These are phyloP conservation scores for Xanthoconium purpureum DNA, from an alignment of 768 basidiomycete species.

Conservation along the genomic window DNA sequence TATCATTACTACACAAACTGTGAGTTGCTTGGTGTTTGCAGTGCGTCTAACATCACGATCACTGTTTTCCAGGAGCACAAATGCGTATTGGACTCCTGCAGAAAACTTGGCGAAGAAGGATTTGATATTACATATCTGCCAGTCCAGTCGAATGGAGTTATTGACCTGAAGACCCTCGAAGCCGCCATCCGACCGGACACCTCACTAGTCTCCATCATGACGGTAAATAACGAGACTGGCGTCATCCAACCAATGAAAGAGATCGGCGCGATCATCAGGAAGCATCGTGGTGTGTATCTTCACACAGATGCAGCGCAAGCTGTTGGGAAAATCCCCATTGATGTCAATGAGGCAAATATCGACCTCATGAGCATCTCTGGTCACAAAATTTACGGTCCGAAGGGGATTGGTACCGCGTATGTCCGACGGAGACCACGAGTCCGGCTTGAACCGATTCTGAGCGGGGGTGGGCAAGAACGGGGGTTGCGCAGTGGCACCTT, in stretches of 20 bases:
- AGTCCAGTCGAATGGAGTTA: slow-evolving; percentile 79
- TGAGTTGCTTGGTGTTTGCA: slow-evolving; percentile 35
- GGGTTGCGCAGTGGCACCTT: slow-evolving; percentile 95
- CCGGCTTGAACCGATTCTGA: slow-evolving; percentile 89
- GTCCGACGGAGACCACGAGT: slow-evolving; percentile 91
- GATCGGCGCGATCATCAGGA: slow-evolving; percentile 82
- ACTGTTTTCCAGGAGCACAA: slow-evolving; percentile 80
- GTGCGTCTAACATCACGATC: background rate
- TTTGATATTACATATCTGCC: slow-evolving; percentile 99
- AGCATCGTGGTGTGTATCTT: slow-evolving; percentile 88
- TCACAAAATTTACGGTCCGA: slow-evolving; percentile 98
- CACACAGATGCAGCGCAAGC: slow-evolving; percentile 99
- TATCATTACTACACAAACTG: slow-evolving; percentile 92
- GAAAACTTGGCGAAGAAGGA: slow-evolving; percentile 92
- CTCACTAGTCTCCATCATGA: slow-evolving; percentile 95
- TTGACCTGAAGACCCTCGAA: slow-evolving; percentile 77
- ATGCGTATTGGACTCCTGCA: slow-evolving; percentile 97
- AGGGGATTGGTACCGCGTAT: slow-evolving; percentile 93
- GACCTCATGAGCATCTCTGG: slow-evolving; percentile 96
- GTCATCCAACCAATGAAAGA: slow-evolving; percentile 97
- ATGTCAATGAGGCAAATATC: slow-evolving; percentile 94
- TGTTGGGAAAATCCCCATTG: slow-evolving; percentile 82
- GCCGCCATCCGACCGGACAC: slow-evolving; percentile 89
- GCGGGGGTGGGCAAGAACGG: slow-evolving; percentile 96
- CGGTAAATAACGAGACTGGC: slow-evolving; percentile 98